Evolutionary conservation across 805 yeast species (phyloP).

Genomic region (Schizosaccharomyces pombe): DNA sequence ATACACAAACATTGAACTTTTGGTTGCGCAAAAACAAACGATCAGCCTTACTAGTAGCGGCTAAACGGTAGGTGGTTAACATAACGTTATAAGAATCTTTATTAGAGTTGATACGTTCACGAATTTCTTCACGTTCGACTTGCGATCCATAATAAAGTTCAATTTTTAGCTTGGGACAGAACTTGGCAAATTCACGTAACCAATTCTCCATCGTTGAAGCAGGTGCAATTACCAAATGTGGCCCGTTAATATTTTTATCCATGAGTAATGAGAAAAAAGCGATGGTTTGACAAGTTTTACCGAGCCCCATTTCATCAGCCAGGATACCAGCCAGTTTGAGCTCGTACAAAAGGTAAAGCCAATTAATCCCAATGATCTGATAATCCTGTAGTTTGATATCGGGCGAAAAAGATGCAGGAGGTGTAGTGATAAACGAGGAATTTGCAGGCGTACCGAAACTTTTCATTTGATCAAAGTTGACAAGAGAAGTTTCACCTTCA

Average conservation of each 20-base stretch:
- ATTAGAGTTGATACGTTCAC: constrained; percentile 37
- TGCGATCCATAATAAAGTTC: constrained; percentile 88
- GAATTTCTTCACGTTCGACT: constrained; percentile 58
- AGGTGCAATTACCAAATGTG: constrained; percentile 78
- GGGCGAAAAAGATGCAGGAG: constrained; percentile 64
- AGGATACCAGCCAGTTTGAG: constrained; percentile 75
- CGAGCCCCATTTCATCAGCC: constrained; percentile 97
- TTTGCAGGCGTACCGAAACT: constrained; percentile 6
- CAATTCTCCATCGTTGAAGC: constrained; percentile 90
- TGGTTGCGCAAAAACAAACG: constrained; percentile 50
- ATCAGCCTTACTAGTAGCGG: constrained; percentile 69
- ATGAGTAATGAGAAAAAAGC: constrained; percentile 75
- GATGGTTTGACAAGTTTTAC: constrained; percentile 85
- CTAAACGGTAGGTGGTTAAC: constrained; percentile 82
- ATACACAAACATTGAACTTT: constrained; percentile 67
- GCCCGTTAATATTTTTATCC: constrained; percentile 61
- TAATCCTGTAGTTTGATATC: constrained; percentile 44
- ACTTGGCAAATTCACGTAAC: constrained; percentile 78
- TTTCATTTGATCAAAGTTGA: constrained; percentile 4
- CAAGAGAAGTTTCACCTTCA: constrained; percentile 9
- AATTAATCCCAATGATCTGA: constrained; percentile 83
- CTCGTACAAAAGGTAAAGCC: constrained; percentile 77
- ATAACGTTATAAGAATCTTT: constrained; percentile 53
- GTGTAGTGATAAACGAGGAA: constrained; percentile 28
- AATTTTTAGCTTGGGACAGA: constrained; percentile 88